A percentile compares a stretch with the other conserved stretches of the same genome.
phyloP scores from a whole-genome alignment of 2,329 filamentous ascomycete species.

The Colletotrichum tanaceti region DNA sequence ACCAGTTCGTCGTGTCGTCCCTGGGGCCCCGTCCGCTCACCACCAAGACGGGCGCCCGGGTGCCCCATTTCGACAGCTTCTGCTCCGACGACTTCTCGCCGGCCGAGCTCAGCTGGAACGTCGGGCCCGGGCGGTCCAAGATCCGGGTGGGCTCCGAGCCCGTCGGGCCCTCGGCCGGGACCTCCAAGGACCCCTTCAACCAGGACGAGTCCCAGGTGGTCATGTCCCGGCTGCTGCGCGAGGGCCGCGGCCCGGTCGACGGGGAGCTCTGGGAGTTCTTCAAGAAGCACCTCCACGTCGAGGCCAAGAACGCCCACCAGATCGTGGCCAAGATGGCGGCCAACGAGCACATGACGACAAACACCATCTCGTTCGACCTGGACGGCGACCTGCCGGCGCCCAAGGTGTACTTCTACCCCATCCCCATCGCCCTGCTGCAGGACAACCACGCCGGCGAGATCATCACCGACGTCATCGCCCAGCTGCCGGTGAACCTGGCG shows the following conservation, averaged over 20 bases:
- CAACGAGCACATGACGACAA: slow-evolving; percentile 35
- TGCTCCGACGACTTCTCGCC: slow-evolving; percentile 50
- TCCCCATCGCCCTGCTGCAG: slow-evolving; percentile 34
- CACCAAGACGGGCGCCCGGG: slow-evolving; percentile 20
- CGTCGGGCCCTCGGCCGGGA: slow-evolving; percentile 46
- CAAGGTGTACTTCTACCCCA: slow-evolving; percentile 47
- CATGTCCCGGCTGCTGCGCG: slow-evolving; percentile 34
- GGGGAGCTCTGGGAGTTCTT: slow-evolving; percentile 42
- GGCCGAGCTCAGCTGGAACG: slow-evolving; percentile 54
- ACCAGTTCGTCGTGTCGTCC: slow-evolving; percentile 29
- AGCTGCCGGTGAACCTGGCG: slow-evolving; percentile 25
- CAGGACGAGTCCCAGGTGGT: slow-evolving; percentile 38
- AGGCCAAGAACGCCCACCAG: slow-evolving; percentile 16
- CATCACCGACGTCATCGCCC: slow-evolving; percentile 24
- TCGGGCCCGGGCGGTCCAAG: slow-evolving; percentile 42
- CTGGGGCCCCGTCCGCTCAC: slow-evolving; percentile 19
- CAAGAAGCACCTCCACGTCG: slow-evolving; percentile 40
- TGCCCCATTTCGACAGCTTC: slow-evolving; percentile 36
- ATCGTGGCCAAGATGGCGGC: slow-evolving; percentile 29
- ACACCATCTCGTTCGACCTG: slow-evolving; percentile 44
- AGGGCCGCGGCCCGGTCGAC: slow-evolving; percentile 18
- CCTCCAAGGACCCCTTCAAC: slow-evolving; percentile 45
- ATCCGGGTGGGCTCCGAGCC: slow-evolving; percentile 51
- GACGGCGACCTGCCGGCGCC: slow-evolving; percentile 32
- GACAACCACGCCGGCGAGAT: slow-evolving; percentile 28